Evolutionary conservation across 2,329 filamentous ascomycete genomes (phyloP).

Genomic region (Apiospora marii): DNA sequence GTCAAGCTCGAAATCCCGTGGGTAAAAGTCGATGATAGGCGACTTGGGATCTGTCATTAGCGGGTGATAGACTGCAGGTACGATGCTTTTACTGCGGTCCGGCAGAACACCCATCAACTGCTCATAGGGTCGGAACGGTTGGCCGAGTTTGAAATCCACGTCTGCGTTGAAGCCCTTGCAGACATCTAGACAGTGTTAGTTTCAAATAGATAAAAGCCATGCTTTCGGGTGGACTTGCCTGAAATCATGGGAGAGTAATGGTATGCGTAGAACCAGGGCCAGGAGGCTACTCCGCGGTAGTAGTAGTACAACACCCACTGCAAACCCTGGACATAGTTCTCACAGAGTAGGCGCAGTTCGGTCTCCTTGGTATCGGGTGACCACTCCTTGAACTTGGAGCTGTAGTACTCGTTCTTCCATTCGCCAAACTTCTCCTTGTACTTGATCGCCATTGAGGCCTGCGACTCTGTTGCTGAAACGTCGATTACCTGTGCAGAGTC

Average conservation of each 20-base stretch:
- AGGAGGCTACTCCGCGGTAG: conserved; percentile 94
- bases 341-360: conserved; percentile 81
- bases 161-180: conserved; percentile 86
- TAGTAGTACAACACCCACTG: conserved; percentile 99
- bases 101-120: conserved; percentile 98
- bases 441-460: conserved; percentile 79
- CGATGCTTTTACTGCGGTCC: conserved; percentile 96
- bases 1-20: conserved; percentile 93
- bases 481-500: conserved; percentile 90
- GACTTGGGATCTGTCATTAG: conserved; percentile 92
- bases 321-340: conserved; percentile 97
- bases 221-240: conserved; percentile 53
- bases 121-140: conserved; percentile 93
- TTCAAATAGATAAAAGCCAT: neutral
- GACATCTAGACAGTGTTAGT: conserved; percentile 69
- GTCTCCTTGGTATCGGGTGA: conserved; percentile 75
- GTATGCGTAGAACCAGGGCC: conserved; percentile 98
- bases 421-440: conserved; percentile 89
- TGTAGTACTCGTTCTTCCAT: conserved; percentile 97
- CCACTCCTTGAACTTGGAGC: conserved; percentile 84
- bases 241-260: conserved; percentile 98
- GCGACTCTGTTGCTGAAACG: conserved; percentile 78
- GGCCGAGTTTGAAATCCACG: conserved; percentile 90
- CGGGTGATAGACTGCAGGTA: conserved; percentile 84
- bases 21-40: conserved; percentile 97